Percentiles rank a stretch among this genome's conserved stretches.
phyloP scores from a whole-genome alignment of 2,329 filamentous ascomycete species.

The Metarhizium guizhouense region DNA sequence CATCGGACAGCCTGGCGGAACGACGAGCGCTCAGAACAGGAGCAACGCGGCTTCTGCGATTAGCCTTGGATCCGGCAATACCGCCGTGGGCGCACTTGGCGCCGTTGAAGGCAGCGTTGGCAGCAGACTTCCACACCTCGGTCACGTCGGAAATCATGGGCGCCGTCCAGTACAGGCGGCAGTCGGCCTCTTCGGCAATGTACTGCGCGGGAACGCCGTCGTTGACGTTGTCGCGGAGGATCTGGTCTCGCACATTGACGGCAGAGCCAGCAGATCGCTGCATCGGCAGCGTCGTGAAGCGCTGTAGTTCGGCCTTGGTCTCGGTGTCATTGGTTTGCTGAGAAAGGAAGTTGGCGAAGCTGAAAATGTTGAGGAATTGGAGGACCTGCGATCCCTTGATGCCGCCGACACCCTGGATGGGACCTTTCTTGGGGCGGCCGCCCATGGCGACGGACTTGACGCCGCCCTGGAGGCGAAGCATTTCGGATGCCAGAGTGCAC shows the following conservation, averaged over 20 bases:
- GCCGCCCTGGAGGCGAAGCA: slow-evolving; percentile 41
- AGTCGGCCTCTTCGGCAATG: slow-evolving; percentile 37
- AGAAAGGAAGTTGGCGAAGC: slow-evolving; percentile 12
- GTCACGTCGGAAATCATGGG: slow-evolving; percentile 38
- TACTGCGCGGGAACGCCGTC: slow-evolving; percentile 39
- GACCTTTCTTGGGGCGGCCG: slow-evolving; percentile 34
- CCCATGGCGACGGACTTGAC: slow-evolving; percentile 45
- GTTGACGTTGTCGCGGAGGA: slow-evolving; percentile 24
- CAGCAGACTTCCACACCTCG: slow-evolving; percentile 37
- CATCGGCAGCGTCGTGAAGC: slow-evolving; percentile 23
- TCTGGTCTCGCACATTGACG: slow-evolving; percentile 31
- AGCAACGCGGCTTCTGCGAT: slow-evolving; percentile 1
- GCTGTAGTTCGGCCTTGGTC: slow-evolving; percentile 19
- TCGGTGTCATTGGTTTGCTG: slow-evolving; percentile 17
- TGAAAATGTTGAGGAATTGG: slow-evolving; percentile 19
- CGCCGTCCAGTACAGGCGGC: slow-evolving; percentile 41
- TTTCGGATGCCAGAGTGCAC: slow-evolving; percentile 47
- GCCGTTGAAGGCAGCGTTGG: slow-evolving; percentile 29
- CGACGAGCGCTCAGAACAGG: neutral
- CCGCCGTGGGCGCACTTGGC: slow-evolving; percentile 29
- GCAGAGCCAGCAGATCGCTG: slow-evolving; percentile 22
- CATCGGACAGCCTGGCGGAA: neutral
- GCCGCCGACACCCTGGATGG: slow-evolving; percentile 45
- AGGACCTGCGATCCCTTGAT: slow-evolving; percentile 40
- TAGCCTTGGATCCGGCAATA: slow-evolving; percentile 12